phyloP scores from a whole-genome alignment of 805 yeast species.

The Torulaspora delbrueckii region DNA sequence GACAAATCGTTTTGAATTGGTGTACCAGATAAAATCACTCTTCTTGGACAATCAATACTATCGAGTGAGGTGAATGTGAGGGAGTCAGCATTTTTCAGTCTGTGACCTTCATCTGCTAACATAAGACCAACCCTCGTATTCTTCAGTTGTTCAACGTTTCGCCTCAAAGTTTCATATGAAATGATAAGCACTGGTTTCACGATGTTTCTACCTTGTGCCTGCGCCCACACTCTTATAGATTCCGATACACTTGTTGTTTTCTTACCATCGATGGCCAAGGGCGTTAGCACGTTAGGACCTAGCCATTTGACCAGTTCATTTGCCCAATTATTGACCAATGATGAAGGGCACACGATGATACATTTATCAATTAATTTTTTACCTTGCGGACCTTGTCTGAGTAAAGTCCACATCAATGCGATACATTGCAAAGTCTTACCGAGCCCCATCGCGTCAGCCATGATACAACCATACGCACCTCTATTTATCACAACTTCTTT shows the following conservation, averaged over 20 bases:
- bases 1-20: conserved; percentile 95
- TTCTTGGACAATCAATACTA: conserved; percentile 74
- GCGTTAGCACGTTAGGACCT: conserved; percentile 84
- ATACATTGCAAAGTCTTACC: conserved; percentile 90
- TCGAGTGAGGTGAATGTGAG: conserved; percentile 83
- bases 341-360: conserved; percentile 91
- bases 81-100: conserved; percentile 85
- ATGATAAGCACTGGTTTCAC: conserved; percentile 92
- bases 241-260: conserved; percentile 55
- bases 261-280: conserved; percentile 91
- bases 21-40: conserved; percentile 92
- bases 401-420: conserved; percentile 85
- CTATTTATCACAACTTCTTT: conserved; percentile 41
- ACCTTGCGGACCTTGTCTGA: conserved; percentile 81
- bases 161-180: conserved; percentile 86
- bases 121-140: conserved; percentile 80
- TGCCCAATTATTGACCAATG: conserved; percentile 94
- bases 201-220: conserved; percentile 78
- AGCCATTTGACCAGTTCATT: conserved; percentile 93
- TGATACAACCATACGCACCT: conserved; percentile 88
- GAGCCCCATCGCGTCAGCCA: conserved; percentile 98
- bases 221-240: conserved; percentile 77
- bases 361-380: conserved; percentile 80
- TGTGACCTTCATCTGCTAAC: conserved; percentile 82
- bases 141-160: conserved; percentile 71